Percentiles rank a stretch among this genome's conserved stretches.
These are phyloP conservation scores for Neofusicoccum ribis DNA, from an alignment of 2,329 filamentous ascomycete species.

Conservation along the genomic window DNA sequence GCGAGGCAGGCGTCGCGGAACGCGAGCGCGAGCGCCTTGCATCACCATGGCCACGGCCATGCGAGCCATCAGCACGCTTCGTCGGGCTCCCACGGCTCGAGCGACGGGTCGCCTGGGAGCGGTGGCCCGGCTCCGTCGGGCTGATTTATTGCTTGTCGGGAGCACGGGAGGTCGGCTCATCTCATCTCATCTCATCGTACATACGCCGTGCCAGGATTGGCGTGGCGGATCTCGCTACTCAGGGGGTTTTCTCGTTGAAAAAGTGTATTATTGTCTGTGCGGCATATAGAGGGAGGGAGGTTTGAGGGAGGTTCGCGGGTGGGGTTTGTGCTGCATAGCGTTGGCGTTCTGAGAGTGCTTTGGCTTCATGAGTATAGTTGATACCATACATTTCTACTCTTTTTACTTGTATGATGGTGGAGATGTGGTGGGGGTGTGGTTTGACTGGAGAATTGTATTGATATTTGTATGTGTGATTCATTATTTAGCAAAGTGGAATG, in stretches of 20 bases:
- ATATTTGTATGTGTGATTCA: too few species aligned
- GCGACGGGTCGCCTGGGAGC: neutral
- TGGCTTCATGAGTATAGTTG: neutral
- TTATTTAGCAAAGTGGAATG: too few species aligned
- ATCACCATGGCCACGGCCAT: neutral
- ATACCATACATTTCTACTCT: neutral
- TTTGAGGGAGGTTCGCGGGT: neutral
- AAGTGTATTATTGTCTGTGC: neutral
- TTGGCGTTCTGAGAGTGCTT: slow-evolving; percentile 13
- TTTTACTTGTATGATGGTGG: neutral
- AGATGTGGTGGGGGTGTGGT: too few species aligned
- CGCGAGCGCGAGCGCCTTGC: neutral
- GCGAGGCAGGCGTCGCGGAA: neutral
- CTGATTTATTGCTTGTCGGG: neutral
- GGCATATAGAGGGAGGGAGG: neutral
- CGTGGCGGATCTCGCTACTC: neutral
- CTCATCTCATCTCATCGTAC: slow-evolving; percentile 5
- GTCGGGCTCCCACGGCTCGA: too few species aligned
- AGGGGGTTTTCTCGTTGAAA: neutral
- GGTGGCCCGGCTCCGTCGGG: neutral
- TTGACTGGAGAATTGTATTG: too few species aligned
- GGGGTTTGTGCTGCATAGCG: slow-evolving; percentile 9
- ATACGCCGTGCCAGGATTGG: neutral
- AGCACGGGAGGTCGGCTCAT: neutral
- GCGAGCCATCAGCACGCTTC: neutral